A percentile compares a stretch with the other conserved stretches of the same genome.
Conservation (phyloP, 2,329 filamentous ascomycete species). For the Tolypocladium endophyticum region DNA sequence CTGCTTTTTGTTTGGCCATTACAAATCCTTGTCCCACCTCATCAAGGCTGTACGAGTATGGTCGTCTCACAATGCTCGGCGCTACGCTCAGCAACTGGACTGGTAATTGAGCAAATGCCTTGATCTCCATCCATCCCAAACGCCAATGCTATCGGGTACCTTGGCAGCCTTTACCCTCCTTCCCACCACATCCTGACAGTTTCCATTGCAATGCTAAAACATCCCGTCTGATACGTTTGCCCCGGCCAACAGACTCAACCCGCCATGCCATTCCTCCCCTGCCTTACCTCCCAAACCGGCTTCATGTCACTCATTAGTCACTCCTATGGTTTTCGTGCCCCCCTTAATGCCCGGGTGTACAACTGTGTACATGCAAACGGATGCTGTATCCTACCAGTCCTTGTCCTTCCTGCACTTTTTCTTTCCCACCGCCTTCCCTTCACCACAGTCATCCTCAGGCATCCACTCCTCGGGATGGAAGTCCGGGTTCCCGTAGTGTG, state of each 20-base stretch:
- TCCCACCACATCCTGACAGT: not conserved
- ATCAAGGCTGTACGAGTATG: not conserved
- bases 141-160: not conserved
- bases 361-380: not conserved
- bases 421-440: conserved; percentile 15
- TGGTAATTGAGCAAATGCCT: not conserved
- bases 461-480: conserved; percentile 35
- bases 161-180: not conserved
- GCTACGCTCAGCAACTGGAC: not conserved
- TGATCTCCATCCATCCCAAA: not conserved
- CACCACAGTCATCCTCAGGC: conserved; percentile 27
- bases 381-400: not conserved
- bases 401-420: conserved; percentile 12
- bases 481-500: conserved; percentile 55
- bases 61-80: not conserved
- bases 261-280: not conserved
- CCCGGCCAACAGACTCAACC: not conserved
- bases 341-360: not conserved
- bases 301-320: not conserved
- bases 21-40: no score
- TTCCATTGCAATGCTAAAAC: not conserved
- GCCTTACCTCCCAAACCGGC: not conserved
- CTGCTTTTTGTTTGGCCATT: no score
- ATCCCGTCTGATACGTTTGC: not conserved
- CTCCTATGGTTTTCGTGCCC: not conserved